These are phyloP conservation scores for Colletotrichum neosansevieriae DNA, from an alignment of 2,329 filamentous ascomycete species.

Conservation along the genomic window DNA sequence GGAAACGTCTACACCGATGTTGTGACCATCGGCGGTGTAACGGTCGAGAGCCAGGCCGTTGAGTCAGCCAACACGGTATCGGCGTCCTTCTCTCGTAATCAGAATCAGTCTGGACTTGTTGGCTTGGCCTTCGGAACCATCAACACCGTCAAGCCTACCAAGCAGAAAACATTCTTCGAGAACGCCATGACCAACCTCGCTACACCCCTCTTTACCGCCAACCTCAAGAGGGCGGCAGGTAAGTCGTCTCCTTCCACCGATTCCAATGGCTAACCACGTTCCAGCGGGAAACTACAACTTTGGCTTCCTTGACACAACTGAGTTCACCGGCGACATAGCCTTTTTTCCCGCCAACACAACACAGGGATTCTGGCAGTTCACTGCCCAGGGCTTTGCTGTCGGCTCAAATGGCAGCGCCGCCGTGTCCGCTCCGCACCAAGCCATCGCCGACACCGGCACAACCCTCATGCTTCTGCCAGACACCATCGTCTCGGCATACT, in stretches of 20 bases:
- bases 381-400: conserved; percentile 65
- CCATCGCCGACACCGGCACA: conserved; percentile 79
- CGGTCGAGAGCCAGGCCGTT: conserved; percentile 55
- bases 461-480: conserved; percentile 72
- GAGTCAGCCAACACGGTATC: conserved; percentile 57
- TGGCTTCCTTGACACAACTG: conserved; percentile 63
- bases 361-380: conserved; percentile 74
- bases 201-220: conserved; percentile 49
- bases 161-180: conserved; percentile 59
- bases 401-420: conserved; percentile 49
- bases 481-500: conserved; percentile 68
- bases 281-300: conserved; percentile 52
- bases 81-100: conserved; percentile 51
- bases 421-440: conserved; percentile 46
- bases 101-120: conserved; percentile 56
- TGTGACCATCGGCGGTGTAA: conserved; percentile 57
- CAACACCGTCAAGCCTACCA: conserved; percentile 55
- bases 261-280: not conserved
- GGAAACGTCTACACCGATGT: conserved; percentile 59
- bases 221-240: conserved; percentile 52
- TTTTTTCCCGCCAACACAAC: conserved; percentile 67
- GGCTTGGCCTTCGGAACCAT: conserved; percentile 57
- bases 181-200: conserved; percentile 47
- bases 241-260: conserved; percentile 3
- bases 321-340: conserved; percentile 69